phyloP scores from a whole-genome alignment of 306 rosid species.

The Oxytropis ochrocephala region DNA sequence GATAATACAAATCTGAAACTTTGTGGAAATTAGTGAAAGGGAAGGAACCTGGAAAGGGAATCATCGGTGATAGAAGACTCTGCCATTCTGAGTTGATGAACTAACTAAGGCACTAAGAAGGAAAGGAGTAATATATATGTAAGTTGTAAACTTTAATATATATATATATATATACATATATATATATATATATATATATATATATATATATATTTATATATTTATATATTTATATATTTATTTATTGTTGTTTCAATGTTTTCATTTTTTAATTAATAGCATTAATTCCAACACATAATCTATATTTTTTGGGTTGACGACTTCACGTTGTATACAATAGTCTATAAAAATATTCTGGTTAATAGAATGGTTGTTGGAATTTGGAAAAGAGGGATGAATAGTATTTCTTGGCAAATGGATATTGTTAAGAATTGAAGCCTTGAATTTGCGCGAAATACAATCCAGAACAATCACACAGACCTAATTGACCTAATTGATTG shows the following conservation, averaged over 20 bases:
- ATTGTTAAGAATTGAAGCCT: too few species aligned
- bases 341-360: background rate
- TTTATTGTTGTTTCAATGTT: too few species aligned
- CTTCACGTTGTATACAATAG: background rate
- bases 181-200: too few species aligned
- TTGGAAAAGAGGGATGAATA: background rate
- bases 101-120: too few species aligned
- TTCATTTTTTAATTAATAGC: background rate
- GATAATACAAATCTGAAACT: background rate
- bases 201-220: too few species aligned
- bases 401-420: background rate
- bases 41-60: slow-evolving; percentile 46
- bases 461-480: too few species aligned
- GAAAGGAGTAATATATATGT: background rate
- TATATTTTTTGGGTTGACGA: background rate
- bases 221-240: too few species aligned
- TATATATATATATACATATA: too few species aligned
- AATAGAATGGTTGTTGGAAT: background rate
- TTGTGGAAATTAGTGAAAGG: background rate
- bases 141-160: background rate
- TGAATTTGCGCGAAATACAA: too few species aligned
- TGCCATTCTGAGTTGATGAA: slow-evolving; percentile 25
- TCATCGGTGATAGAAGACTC: slow-evolving; percentile 34
- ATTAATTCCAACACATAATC: background rate
- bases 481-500: too few species aligned